Conservation (phyloP, 202 grass and related monocot genomes). For the Setaria italica region DNA sequence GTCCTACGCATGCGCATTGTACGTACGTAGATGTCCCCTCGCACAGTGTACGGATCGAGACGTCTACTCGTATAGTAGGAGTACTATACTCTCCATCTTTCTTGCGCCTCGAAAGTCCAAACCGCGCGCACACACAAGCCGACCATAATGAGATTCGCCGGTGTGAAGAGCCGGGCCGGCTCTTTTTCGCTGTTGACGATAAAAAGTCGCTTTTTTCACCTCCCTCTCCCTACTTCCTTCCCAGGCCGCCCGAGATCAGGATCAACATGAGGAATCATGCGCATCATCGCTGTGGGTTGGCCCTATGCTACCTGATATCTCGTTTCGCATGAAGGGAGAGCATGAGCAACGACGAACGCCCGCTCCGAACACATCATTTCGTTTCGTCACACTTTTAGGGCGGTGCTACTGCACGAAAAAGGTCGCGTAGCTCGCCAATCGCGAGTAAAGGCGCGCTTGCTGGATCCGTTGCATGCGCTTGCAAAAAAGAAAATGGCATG, state of each 20-base stretch:
- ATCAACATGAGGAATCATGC: conserved; percentile 60
- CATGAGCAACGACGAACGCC: neutral
- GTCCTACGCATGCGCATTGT: neutral
- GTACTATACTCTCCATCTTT: neutral
- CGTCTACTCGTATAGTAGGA: neutral
- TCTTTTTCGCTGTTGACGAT: conserved; percentile 42
- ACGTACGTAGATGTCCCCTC: neutral
- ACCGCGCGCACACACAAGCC: neutral
- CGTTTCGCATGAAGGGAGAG: neutral
- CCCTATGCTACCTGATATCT: neutral
- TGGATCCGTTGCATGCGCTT: neutral
- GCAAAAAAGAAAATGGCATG: neutral
- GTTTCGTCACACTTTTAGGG: conserved; percentile 26
- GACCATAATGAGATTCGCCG: conserved; percentile 55
- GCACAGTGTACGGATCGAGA: neutral
- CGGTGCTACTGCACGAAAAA: neutral
- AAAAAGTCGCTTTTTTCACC: conserved; percentile 52
- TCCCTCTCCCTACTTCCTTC: neutral
- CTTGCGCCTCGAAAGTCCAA: conserved; percentile 18
- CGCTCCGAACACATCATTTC: conserved; percentile 43
- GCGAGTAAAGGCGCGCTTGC: conserved; percentile 6
- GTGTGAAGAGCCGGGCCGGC: conserved; percentile 14
- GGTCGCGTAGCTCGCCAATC: neutral
- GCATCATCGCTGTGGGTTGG: conserved; percentile 24
- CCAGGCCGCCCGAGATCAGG: too few relatives aligned